Evolutionary conservation across 768 basidiomycete genomes (phyloP).

Genomic region (Phylloporus arenicola): DNA sequence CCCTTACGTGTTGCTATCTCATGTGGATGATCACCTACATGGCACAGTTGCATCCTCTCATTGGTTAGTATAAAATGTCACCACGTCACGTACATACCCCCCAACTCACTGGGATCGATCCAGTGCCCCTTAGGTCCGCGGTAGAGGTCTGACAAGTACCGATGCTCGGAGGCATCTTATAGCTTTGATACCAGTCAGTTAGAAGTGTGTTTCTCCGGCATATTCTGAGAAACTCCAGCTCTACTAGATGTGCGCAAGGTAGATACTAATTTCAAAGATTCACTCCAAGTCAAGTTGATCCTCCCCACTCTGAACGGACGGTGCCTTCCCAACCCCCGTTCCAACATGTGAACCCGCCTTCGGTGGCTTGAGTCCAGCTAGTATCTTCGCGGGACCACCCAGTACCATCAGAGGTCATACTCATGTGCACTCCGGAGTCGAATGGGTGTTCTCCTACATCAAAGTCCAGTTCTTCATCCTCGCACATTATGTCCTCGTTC

Average conservation of each 20-base stretch:
- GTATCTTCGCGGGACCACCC: constrained; percentile 4
- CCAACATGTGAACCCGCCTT: constrained; percentile 4
- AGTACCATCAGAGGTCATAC: background rate
- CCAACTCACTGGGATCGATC: background rate
- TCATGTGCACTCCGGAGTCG: constrained; percentile 26
- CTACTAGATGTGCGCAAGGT: constrained; percentile 22
- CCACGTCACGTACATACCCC: too few species aligned
- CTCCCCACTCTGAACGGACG: background rate
- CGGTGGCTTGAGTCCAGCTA: constrained; percentile 14
- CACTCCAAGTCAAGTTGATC: background rate
- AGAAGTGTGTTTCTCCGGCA: background rate
- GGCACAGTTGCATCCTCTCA: constrained; percentile 87
- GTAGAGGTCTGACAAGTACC: constrained; percentile 14
- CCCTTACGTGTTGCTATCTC: constrained; percentile 80
- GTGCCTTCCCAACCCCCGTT: background rate
- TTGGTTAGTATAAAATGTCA: constrained; percentile 49
- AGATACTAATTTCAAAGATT: constrained; percentile 20
- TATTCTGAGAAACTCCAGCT: constrained; percentile 6
- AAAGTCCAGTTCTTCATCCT: constrained; percentile 19
- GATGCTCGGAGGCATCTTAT: background rate
- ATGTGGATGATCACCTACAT: constrained; percentile 98
- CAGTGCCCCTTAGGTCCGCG: constrained; percentile 17
- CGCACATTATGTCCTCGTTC: constrained; percentile 12
- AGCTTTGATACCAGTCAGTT: constrained; percentile 24
- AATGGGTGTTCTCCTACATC: constrained; percentile 19